Base-by-base conservation (phyloP, 306 rosid species). In the Vigna radiata region DNA sequence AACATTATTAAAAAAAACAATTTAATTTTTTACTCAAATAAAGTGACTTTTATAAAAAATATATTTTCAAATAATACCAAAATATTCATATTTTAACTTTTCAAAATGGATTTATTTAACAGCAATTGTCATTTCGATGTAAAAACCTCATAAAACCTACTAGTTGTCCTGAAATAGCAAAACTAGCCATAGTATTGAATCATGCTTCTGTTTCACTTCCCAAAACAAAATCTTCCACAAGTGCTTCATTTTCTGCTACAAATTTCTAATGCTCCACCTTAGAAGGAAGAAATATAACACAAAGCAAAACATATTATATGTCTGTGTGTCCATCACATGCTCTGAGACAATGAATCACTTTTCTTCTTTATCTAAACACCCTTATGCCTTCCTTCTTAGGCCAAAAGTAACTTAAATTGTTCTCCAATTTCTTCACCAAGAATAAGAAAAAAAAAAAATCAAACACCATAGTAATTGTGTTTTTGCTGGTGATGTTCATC, bases 401-500 rank as follows among this genome's bases (percentile, higher is more conserved):
- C 56, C 39, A 73, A 56, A 73, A 37, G 47, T 68, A 58, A 59
- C 14, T 47, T 25, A 50, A 72, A 50, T 71, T 17, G 48, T 36
- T 49, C 5, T 39, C 9, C 48, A 44, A 72, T 71, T 50, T 50
- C 67, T 63, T 23, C 29, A 41, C 18, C 73, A 72, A 72, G 41
- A 52, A 52, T 13, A 70, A 61, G 4, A 18, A 6, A 8, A 18
- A 31, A 18, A 3, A 4, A 19, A 47, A 6, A 25, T 2, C 3
- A 72, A 78, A 68, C 14, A 19, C 6, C 53, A 36, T 49, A 70
- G 2, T 21, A 56, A 52, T 49, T 52, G 8, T 15, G n/a, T 44
- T 15, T 31, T 52, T 41, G 58, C 33, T 49, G 33, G 17, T 33
- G 43, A 77, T 46, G 36, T 69, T 69, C 70, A 16, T 60, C 0